Evolutionary conservation across 257 asterid genomes (phyloP).

Genomic region (Coffea eugenioides): DNA sequence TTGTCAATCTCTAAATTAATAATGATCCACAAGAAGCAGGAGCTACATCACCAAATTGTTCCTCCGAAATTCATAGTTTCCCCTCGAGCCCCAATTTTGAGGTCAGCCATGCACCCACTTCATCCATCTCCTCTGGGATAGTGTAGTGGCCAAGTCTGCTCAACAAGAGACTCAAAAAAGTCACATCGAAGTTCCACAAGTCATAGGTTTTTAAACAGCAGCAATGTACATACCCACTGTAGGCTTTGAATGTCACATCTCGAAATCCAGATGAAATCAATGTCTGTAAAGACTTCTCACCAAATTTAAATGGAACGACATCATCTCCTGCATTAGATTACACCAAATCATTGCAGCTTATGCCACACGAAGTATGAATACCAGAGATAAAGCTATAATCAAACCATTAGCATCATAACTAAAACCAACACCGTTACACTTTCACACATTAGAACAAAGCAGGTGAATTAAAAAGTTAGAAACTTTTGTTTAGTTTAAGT

Average conservation of each 20-base stretch:
- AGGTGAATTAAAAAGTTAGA: not conserved
- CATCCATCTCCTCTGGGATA: constrained; percentile 78
- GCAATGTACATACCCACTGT: constrained; percentile 42
- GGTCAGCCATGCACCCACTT: constrained; percentile 66
- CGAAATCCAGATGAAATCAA: constrained; percentile 56
- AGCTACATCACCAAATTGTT: not conserved
- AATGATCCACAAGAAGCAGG: constrained; percentile 4
- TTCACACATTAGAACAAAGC: not conserved
- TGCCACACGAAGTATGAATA: not conserved
- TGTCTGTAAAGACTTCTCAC: constrained; percentile 60
- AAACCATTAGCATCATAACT: not conserved
- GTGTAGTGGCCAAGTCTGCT: constrained; percentile 82
- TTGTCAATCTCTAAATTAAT: not conserved
- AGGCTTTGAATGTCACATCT: constrained; percentile 59
- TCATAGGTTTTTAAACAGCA: not conserved
- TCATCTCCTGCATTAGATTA: constrained; percentile 65
- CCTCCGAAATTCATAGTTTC: constrained; percentile 13
- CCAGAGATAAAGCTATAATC: not conserved
- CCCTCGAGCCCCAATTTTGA: constrained; percentile 68
- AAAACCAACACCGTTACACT: not conserved
- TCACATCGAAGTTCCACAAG: not conserved
- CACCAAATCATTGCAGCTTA: not conserved
- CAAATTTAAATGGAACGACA: constrained; percentile 63
- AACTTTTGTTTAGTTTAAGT: no score
- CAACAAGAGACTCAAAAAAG: constrained; percentile 10